Percentiles rank a stretch among this genome's conserved stretches.
Conservation (phyloP, 2,329 filamentous ascomycete genomes). For the Sordariomycetes sp. region DNA sequence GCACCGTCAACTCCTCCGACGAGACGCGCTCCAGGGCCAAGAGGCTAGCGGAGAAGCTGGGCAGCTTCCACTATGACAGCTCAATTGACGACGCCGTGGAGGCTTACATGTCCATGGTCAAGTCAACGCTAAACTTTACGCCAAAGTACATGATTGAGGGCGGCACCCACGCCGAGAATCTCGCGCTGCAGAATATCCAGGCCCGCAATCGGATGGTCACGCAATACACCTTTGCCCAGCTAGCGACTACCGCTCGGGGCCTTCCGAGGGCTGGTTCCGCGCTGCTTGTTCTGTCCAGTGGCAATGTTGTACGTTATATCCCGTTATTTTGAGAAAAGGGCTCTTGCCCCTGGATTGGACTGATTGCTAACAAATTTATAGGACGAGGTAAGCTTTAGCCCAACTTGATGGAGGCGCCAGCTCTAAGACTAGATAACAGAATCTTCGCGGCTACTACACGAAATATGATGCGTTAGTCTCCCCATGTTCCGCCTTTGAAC, state of each 20-base stretch:
- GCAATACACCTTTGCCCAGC: slow-evolving; percentile 51
- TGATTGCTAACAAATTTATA: slow-evolving; percentile 1
- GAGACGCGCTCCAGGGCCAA: slow-evolving; percentile 52
- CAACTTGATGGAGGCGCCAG: not conserved
- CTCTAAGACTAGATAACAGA: slow-evolving; percentile 2
- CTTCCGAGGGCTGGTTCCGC: slow-evolving; percentile 39
- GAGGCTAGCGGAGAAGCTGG: slow-evolving; percentile 50
- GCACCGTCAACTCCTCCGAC: slow-evolving; percentile 44
- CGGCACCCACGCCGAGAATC: slow-evolving; percentile 44
- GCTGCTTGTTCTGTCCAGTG: slow-evolving; percentile 50
- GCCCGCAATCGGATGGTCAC: slow-evolving; percentile 55
- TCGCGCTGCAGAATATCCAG: slow-evolving; percentile 59
- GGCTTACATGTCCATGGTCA: slow-evolving; percentile 28
- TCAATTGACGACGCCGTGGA: slow-evolving; percentile 62
- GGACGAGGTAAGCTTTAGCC: slow-evolving; percentile 16
- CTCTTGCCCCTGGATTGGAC: not conserved
- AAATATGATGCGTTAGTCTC: slow-evolving; percentile 14
- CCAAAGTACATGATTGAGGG: slow-evolving; percentile 43
- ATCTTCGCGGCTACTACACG: slow-evolving; percentile 40
- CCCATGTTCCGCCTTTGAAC: no score
- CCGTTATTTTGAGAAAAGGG: not conserved
- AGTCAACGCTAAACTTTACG: slow-evolving; percentile 15
- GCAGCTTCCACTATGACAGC: slow-evolving; percentile 60
- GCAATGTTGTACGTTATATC: slow-evolving; percentile 37
- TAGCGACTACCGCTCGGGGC: slow-evolving; percentile 47